phyloP scores from a whole-genome alignment of 495 filamentous ascomycete genomes.

The Talaromyces ruber region DNA sequence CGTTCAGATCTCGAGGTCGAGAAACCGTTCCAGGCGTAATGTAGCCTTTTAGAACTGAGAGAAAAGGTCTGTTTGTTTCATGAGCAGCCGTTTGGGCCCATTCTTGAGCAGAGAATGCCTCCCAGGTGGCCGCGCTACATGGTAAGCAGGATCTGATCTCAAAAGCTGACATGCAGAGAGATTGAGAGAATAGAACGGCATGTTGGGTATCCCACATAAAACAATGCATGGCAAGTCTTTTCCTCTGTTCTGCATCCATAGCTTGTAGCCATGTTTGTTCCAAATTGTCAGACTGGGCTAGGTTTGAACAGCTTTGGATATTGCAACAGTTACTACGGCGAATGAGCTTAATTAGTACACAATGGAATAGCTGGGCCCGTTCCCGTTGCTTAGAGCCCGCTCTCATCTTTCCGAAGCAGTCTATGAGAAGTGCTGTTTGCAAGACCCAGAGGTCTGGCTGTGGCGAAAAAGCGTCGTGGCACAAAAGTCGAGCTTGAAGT shows the following conservation, averaged over 20 bases:
- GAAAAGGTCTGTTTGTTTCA: constrained; percentile 24
- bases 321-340: constrained; percentile 45
- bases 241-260: constrained; percentile 45
- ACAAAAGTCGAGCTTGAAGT: constrained; percentile 34
- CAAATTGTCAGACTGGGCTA: constrained; percentile 17
- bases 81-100: constrained; percentile 28
- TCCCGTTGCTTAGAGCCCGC: constrained; percentile 49
- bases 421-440: constrained; percentile 49
- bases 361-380: constrained; percentile 46
- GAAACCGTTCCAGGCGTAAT: constrained; percentile 27
- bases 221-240: constrained; percentile 43
- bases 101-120: constrained; percentile 36
- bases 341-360: constrained; percentile 49
- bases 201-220: constrained; percentile 56
- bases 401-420: constrained; percentile 49
- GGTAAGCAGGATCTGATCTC: constrained; percentile 43
- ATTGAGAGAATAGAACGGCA: constrained; percentile 48
- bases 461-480: constrained; percentile 34
- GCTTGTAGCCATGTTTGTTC: constrained; percentile 37
- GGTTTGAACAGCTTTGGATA: constrained; percentile 22
- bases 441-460: constrained; percentile 44
- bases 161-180: constrained; percentile 50
- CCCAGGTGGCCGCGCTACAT: constrained; percentile 39
- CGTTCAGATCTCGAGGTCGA: constrained; percentile 33
- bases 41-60: constrained; percentile 43